Base-by-base conservation (phyloP, 306 rosid genomes). In the Citrullus mucosospermus region DNA sequence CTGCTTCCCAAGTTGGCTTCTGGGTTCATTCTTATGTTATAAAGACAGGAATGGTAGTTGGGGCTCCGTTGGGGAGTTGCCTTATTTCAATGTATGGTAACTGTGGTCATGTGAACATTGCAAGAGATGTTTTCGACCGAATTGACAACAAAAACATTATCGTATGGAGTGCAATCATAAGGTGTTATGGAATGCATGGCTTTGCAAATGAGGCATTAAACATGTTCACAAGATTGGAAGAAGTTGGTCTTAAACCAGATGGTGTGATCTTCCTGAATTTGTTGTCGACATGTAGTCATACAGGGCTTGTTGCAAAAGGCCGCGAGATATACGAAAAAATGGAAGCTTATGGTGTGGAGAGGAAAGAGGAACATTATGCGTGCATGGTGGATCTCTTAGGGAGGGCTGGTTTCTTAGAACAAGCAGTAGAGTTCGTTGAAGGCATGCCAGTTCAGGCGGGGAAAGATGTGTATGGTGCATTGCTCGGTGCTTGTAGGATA, bases 311-410 rank as follows among this genome's bases (percentile, higher is more conserved):
- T 38, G 75, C 71, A 22, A 82, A 91, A 82, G 96, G 96, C 14
- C 80, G 82, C 89, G 74, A 86, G 41, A 48, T 91, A 39, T 93
- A 89, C 44, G 69, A 80, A 34, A 80, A 71, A 16, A 91, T 93
- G 92, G 93, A 86, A 78, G 81, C 81, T 51, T 84, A 85, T 62
- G 88, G 92, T 43, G 88, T 88, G 41, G 85, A 38, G 58, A 93
- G 86, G 83, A 69, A 61, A 0, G 87, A 89, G 78, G 87, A 86
- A 32, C 98, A 93, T 69, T 91, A 93, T 68, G 95, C 93, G 54
- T 88, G 95, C 79, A 85, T 91, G 69, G 98, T 93, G 43, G 98
- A 93, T 82, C 90, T 93, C 34, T 78, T 86, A 69, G 98, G 93
- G 39, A 90, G 98, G 84, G 91, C 97, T 6, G 96, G 96, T 54